Base-by-base conservation (phyloP, 176 grass and related monocot genomes). In the Themeda triandra region DNA sequence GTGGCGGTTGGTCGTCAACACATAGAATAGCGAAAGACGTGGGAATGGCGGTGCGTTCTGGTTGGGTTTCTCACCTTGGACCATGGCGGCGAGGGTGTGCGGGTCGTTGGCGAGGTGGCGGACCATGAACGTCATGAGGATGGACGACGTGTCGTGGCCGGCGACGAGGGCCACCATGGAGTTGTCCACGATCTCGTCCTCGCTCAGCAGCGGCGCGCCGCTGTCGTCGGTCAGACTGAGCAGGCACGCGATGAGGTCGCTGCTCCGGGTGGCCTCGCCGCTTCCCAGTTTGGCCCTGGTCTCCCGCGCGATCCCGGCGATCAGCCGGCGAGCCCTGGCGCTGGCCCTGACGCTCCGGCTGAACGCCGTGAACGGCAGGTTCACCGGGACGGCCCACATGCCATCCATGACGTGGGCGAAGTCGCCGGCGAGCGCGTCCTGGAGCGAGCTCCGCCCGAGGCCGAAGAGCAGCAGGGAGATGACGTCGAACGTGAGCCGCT, bases 181-280 rank as follows among this genome's bases (percentile, higher is more conserved):
- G 79, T 66, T 90, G 88, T 93, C 82, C 0, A 93, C 41, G 51
- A 90, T 93, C 85, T 88, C 91, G 27, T 93, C 69, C 10, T 90
- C 85, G 32, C 73, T 93, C 14, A 90, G 64, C 51, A 81, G 10
- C 48, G 1, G 35, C 36, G 6, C 36, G 17, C 80, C 53, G 13
- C 1, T 9, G 24, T 62, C n/a, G 15, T 83, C 54, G 6, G 25
- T 29, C 10, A 89, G 9, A 18, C 59, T 85, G 17, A 84, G 58
- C 45, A 89, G 64, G 71, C 40, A 84, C 31, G 76, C 83, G 82
- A 89, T 89, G 82, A 89, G 87, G 48, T 89, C 82, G 70, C 78
- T 71, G 31, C 48, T 49, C 27, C 45, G 25, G 15, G 87, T 31
- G 28, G 42, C 62, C 58, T 79, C 66, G 29, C 72, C 40, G 7